Evolutionary conservation across 176 grass and related monocot species (phyloP), one percentile per base, ranked within the genome.

Genomic region (Aegilops speltoides): DNA sequence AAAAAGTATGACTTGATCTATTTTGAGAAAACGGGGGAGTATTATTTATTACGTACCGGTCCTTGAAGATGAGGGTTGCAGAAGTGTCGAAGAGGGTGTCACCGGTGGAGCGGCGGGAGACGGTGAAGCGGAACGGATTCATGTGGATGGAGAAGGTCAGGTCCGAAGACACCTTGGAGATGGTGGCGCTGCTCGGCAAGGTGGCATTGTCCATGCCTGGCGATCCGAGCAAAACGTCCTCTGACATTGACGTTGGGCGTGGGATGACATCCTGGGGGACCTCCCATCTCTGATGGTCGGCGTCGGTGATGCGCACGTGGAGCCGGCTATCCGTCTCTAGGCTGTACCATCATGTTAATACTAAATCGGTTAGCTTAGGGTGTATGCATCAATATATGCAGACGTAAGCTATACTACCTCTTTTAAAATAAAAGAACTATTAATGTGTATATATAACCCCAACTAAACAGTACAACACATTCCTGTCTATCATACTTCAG

Each of bases 231-330:
- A 28, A 20, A 60, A n/a, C 1, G 2, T 79, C n/a, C 13, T 66
- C 23, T 2, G 17, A 15, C 15, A 26, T 43, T 9, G 77, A 40
- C 36, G 77, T 48, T 8, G 48, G 22, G 11, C 84, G 93, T 4
- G 96, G 93, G 83, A 98, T 86, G 38, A 98, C 0, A 80, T 89
- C 65, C 33, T 86, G 86, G 6, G 96, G 93, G 1, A 98, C 48
- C 84, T 98, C 96, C 93, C 96, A 98, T 84, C 96, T 82, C 0
- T 16, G 56, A 45, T 41, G 69, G 24, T 94, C 93, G 8, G 90
- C 82, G 32, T 98, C 93, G 32, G 93, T 91, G 59, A 95, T 95
- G 89, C 90, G 83, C n/a, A 98, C 96, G 59, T 86, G 89, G 31
- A 98, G 86, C 13, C 91, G 88, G 85, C 68, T 89, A 78, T 89